Conservation (phyloP, 2,329 filamentous ascomycete genomes). For the Epichloe sp. region DNA sequence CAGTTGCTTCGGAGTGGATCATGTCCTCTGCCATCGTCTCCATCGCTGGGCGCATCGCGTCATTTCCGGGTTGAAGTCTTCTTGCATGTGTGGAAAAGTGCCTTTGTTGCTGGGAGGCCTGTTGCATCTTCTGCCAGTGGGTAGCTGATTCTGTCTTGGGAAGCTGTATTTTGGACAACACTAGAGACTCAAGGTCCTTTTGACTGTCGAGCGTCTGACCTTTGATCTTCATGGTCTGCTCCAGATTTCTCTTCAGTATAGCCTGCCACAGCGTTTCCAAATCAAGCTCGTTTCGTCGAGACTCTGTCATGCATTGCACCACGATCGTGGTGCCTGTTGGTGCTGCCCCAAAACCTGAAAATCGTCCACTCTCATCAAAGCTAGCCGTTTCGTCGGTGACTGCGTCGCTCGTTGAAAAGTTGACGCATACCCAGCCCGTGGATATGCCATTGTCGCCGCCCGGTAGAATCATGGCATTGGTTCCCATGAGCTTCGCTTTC, state of each 20-base stretch:
- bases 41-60: background rate
- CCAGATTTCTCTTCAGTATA: constrained; percentile 23
- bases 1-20: background rate
- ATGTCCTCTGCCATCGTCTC: background rate
- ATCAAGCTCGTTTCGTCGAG: constrained; percentile 36
- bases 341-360: constrained; percentile 63
- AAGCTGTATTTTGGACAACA: constrained; percentile 21
- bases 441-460: constrained; percentile 72
- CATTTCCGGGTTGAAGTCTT: constrained; percentile 8
- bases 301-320: constrained; percentile 44
- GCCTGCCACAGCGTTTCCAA: constrained; percentile 40
- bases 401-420: constrained; percentile 59
- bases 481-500: constrained; percentile 68
- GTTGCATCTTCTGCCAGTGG: constrained; percentile 23
- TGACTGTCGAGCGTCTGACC: constrained; percentile 13
- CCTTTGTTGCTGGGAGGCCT: constrained; percentile 21
- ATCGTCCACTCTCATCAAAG: constrained; percentile 37
- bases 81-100: constrained; percentile 21
- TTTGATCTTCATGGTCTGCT: constrained; percentile 17
- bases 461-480: constrained; percentile 49
- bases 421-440: constrained; percentile 94
- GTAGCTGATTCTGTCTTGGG: constrained; percentile 16
- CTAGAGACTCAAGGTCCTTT: constrained; percentile 16
- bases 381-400: constrained; percentile 31
- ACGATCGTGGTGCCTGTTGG: constrained; percentile 38